phyloP scores from a whole-genome alignment of 805 yeast species.

The Yamadazyma tumulicola region DNA sequence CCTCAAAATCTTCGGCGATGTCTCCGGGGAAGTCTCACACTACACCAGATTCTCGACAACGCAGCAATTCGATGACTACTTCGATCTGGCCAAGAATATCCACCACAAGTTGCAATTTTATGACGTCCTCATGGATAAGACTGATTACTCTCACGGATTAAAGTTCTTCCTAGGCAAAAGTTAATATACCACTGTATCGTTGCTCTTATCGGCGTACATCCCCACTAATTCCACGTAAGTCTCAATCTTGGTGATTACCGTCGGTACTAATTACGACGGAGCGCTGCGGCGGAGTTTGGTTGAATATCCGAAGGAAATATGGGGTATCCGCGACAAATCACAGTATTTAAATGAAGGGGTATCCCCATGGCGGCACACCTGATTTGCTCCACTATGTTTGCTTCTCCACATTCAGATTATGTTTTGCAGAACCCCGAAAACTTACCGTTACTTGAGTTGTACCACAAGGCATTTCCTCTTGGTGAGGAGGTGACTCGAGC shows the following conservation, averaged over 20 bases:
- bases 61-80: constrained; percentile 18
- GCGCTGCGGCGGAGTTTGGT: no score
- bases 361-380: background rate
- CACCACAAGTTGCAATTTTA: constrained; percentile 20
- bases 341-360: background rate
- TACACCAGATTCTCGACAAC: constrained; percentile 14
- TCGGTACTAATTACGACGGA: no score
- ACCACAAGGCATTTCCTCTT: constrained; percentile 7
- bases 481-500: constrained; percentile 3
- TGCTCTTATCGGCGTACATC: no score
- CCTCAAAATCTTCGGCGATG: constrained; percentile 61
- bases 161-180: constrained; percentile 10
- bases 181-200: no score
- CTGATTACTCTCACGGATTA: constrained; percentile 25
- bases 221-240: no score
- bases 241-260: no score
- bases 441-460: constrained; percentile 10
- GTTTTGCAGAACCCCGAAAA: constrained; percentile 9
- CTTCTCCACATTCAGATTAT: constrained; percentile 9
- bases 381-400: constrained; percentile 1
- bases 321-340: no score
- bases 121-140: constrained; percentile 25
- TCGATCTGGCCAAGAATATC: background rate
- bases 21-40: constrained; percentile 18
- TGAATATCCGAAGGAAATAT: background rate